Evolutionary conservation across 306 rosid species (phyloP).

Genomic region (Heteromeles arbutifolia): DNA sequence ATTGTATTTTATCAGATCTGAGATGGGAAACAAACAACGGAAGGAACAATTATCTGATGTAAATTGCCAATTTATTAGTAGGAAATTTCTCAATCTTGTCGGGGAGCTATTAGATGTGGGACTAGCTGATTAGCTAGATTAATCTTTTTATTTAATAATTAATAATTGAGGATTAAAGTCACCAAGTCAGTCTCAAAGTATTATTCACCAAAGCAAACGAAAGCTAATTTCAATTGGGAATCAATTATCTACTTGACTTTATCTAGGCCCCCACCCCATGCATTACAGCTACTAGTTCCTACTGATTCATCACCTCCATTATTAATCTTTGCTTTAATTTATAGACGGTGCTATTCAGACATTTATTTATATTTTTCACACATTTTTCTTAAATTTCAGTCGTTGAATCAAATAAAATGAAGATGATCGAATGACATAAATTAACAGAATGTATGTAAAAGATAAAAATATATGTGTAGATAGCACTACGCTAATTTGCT

Average conservation of each 20-base stretch:
- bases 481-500: not conserved
- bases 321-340: conserved; percentile 18
- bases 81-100: conserved; percentile 17
- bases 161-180: not conserved
- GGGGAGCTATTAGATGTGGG: conserved; percentile 4
- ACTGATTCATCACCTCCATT: conserved; percentile 12
- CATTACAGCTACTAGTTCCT: not conserved
- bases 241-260: not conserved
- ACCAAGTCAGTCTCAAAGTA: not conserved
- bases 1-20: not conserved
- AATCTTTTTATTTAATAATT: not conserved
- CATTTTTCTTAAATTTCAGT: accelerated
- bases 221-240: conserved; percentile 8
- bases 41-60: not conserved
- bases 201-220: conserved; percentile 7
- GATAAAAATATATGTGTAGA: too few species aligned
- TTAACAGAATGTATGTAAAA: too few species aligned
- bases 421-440: too few species aligned
- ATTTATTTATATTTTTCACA: too few species aligned
- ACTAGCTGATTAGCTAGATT: conserved; percentile 13
- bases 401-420: too few species aligned
- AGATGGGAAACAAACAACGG: conserved; percentile 5
- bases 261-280: conserved; percentile 2
- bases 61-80: conserved; percentile 5
- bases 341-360: not conserved